Percentiles rank a stretch among this genome's conserved stretches.
These are phyloP conservation scores for Musa beccarii DNA, from an alignment of 176 grass and related monocot species.

Conservation along the genomic window DNA sequence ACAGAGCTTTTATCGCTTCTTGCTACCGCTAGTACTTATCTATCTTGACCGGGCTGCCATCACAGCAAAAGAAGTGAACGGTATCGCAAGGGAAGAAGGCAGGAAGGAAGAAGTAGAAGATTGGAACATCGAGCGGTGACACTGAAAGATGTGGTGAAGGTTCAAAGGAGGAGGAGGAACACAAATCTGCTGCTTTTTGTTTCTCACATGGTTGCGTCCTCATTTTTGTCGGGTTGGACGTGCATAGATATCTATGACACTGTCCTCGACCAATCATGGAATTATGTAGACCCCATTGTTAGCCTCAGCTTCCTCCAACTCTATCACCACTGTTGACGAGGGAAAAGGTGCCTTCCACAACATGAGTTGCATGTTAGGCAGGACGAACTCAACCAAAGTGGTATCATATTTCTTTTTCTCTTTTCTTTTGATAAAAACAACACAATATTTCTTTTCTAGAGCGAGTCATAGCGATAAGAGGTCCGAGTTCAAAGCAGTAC, in stretches of 20 bases:
- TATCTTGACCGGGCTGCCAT: slow-evolving; percentile 3
- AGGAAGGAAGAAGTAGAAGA: not conserved
- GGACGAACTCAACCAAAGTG: too few relatives aligned
- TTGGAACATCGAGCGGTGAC: slow-evolving; percentile 17
- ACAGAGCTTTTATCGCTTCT: slow-evolving; percentile 1
- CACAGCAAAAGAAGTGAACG: slow-evolving; percentile 20
- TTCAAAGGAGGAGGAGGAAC: slow-evolving; percentile 6
- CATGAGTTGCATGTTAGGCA: too few relatives aligned
- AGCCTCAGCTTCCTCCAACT: not conserved
- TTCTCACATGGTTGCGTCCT: not conserved
- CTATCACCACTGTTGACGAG: too few relatives aligned
- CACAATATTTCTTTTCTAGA: too few relatives aligned
- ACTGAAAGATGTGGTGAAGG: slow-evolving; percentile 40
- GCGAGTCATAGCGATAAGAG: too few relatives aligned
- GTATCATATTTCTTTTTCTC: too few relatives aligned
- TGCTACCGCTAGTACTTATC: not conserved
- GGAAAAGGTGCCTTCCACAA: too few relatives aligned
- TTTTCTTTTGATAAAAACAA: too few relatives aligned
- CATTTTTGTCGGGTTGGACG: not conserved
- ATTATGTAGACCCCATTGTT: not conserved
- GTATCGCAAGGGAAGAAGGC: slow-evolving; percentile 7
- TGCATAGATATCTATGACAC: too few relatives aligned
- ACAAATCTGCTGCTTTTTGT: not conserved
- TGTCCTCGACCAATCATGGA: too few relatives aligned
- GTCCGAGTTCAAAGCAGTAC: too few relatives aligned